A percentile compares a stretch with the other conserved stretches of the same genome.
phyloP scores from a whole-genome alignment of 2,329 filamentous ascomycete genomes.

The Escovopsis sp. region DNA sequence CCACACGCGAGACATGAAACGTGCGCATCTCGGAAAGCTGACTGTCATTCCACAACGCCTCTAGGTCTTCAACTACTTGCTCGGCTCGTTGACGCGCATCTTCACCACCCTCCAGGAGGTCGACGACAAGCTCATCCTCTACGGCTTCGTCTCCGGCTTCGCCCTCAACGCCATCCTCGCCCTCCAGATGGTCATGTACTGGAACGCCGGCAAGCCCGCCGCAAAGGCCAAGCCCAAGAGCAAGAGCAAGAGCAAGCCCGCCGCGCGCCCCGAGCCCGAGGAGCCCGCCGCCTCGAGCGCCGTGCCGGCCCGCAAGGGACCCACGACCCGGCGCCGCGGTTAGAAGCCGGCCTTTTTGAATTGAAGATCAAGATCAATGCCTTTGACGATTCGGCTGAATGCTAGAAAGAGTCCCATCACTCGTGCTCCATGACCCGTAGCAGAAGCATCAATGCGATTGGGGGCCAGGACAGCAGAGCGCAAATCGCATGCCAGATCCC shows the following conservation, averaged over 20 bases:
- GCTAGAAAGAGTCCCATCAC: constrained; percentile 2
- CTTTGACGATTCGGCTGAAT: too few species aligned
- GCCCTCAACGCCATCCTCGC: constrained; percentile 78
- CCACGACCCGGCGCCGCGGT: constrained; percentile 29
- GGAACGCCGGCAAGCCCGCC: constrained; percentile 49
- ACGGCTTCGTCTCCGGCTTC: constrained; percentile 86
- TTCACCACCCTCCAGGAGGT: constrained; percentile 98
- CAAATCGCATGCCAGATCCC: too few species aligned
- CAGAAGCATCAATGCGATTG: too few species aligned
- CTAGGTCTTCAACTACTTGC: constrained; percentile 95
- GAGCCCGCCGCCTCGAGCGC: constrained; percentile 12
- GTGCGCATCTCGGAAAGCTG: too few species aligned
- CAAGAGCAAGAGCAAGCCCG: constrained; percentile 12
- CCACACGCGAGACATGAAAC: too few species aligned
- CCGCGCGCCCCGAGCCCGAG: constrained; percentile 8
- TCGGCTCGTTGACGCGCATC: constrained; percentile 82
- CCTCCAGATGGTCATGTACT: constrained; percentile 89
- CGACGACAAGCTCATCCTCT: constrained; percentile 89
- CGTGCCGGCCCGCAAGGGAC: constrained; percentile 24
- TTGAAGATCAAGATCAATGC: neutral
- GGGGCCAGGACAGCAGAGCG: too few species aligned
- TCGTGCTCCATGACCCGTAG: neutral
- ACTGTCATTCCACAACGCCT: neutral
- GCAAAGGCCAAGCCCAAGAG: constrained; percentile 29
- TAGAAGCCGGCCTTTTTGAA: constrained; percentile 10